These are phyloP conservation scores for Bipolaris oryzae DNA, from an alignment of 2,329 filamentous ascomycete genomes.

Conservation along the genomic window DNA sequence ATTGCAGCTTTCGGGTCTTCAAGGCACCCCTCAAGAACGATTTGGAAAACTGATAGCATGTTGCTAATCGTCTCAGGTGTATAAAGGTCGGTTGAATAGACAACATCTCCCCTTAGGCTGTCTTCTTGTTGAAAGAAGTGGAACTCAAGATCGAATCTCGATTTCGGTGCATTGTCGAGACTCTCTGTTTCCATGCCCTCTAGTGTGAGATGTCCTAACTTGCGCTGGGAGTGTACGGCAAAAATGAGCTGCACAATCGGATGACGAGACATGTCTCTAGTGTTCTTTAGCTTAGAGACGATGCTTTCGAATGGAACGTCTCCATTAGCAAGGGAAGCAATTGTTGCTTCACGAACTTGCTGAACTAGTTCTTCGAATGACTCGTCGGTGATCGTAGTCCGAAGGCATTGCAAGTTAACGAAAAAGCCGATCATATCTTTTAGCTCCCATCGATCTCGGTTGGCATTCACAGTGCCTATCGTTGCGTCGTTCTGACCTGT, in stretches of 20 bases:
- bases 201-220: neutral
- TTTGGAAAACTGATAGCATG: constrained; percentile 10
- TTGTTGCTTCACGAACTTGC: neutral
- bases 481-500: constrained; percentile 13
- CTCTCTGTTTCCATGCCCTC: neutral
- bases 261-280: constrained; percentile 2
- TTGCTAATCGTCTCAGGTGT: constrained; percentile 1
- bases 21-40: constrained; percentile 7
- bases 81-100: constrained; percentile 5
- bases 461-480: constrained; percentile 9
- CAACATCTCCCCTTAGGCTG: neutral
- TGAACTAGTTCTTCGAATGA: constrained; percentile 9
- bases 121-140: neutral
- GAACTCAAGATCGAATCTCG: constrained; percentile 1
- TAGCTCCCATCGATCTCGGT: constrained; percentile 8
- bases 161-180: neutral
- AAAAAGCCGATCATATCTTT: constrained; percentile 20
- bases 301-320: constrained; percentile 6
- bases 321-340: neutral
- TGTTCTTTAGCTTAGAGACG: neutral
- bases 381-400: constrained; percentile 7
- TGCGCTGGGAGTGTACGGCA: neutral
- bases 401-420: constrained; percentile 17
- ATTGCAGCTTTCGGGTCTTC: constrained; percentile 1
- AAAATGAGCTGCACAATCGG: neutral